phyloP scores from a whole-genome alignment of 768 basidiomycete genomes.

The Candolleomyces aberdarensis region DNA sequence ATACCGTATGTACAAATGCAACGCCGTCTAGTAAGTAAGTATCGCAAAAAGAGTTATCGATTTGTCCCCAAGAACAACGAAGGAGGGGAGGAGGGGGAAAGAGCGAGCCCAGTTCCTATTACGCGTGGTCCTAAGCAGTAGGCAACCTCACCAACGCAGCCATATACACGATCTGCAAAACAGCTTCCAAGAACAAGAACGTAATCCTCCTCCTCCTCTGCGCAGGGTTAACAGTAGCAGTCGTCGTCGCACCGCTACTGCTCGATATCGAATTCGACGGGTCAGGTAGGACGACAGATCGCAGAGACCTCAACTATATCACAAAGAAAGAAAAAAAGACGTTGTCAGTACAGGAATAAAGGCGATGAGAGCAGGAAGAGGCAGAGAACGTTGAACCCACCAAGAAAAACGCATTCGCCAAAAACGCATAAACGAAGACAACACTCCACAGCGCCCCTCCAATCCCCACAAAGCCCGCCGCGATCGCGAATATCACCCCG shows the following conservation, averaged over 20 bases:
- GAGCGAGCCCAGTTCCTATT: background rate
- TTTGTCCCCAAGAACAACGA: background rate
- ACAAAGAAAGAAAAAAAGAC: background rate
- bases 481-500: conserved; percentile 83
- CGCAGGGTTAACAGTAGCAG: conserved; percentile 66
- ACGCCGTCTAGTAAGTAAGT: too few species aligned
- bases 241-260: conserved; percentile 40
- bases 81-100: background rate
- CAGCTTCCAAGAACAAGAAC: conserved; percentile 85
- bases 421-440: conserved; percentile 81
- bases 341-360: background rate
- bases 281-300: conserved; percentile 89
- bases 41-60: too few species aligned
- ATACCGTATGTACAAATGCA: too few species aligned
- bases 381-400: conserved; percentile 42
- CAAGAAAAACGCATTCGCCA: conserved; percentile 92
- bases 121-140: background rate
- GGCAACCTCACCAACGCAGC: conserved; percentile 59
- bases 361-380: background rate
- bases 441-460: conserved; percentile 61
- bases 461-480: conserved; percentile 63
- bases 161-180: conserved; percentile 85
- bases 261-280: conserved; percentile 39
- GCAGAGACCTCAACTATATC: conserved; percentile 87
- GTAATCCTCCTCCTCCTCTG: conserved; percentile 83